phyloP scores from a whole-genome alignment of 1,284 basidiomycete species.

The Cystobasidium sp. region DNA sequence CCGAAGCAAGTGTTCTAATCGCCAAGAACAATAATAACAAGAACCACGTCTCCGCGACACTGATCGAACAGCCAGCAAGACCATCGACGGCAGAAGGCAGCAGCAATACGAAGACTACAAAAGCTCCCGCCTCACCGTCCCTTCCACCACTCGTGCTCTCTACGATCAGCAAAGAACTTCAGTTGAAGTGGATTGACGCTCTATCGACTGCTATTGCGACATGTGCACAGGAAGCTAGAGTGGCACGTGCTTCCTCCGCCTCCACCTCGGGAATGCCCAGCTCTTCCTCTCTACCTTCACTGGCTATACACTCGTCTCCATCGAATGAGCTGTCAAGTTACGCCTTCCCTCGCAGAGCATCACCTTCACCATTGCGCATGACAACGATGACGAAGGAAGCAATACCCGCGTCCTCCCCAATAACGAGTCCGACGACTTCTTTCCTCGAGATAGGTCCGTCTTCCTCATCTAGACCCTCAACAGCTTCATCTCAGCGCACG shows the following conservation, averaged over 20 bases:
- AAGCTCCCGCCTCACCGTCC: not conserved
- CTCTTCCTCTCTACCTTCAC: constrained; percentile 22
- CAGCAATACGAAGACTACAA: not conserved
- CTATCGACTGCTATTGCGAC: constrained; percentile 10
- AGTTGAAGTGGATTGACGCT: constrained; percentile 21
- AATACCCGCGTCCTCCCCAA: not conserved
- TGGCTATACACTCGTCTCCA: constrained; percentile 4
- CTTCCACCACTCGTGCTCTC: constrained; percentile 4
- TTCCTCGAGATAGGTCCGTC: constrained; percentile 34
- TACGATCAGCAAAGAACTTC: constrained; percentile 34
- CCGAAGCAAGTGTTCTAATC: not conserved
- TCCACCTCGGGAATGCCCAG: not conserved
- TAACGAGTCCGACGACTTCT: constrained; percentile 14
- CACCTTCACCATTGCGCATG: constrained; percentile 28
- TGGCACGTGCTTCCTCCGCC: not conserved
- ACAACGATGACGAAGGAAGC: not conserved
- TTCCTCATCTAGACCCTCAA: constrained; percentile 11
- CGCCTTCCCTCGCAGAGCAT: constrained; percentile 18
- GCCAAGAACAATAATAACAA: not conserved
- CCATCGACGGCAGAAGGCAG: not conserved
- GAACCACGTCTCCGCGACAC: not conserved
- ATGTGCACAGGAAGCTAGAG: not conserved
- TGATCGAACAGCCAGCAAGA: not conserved
- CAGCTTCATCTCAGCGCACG: not conserved
- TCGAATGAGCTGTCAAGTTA: constrained; percentile 1